Evolutionary conservation across 805 yeast genomes (phyloP).

Genomic region (Saturnispora galanensis): DNA sequence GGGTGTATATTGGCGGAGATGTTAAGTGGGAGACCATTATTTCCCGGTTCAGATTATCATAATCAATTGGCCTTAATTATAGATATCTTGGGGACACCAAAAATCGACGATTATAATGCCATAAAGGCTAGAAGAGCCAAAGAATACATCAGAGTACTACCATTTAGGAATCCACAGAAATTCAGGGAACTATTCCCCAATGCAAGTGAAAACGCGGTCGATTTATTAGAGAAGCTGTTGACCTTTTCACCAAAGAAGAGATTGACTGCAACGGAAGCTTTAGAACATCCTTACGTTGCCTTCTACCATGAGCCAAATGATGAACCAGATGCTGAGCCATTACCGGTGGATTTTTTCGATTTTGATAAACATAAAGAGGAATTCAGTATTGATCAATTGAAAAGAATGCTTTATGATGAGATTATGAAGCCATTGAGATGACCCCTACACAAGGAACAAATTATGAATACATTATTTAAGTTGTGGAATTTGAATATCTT

Average conservation of each 20-base stretch:
- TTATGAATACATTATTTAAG: no score
- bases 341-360: conserved; percentile 80
- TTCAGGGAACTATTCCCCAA: conserved; percentile 40
- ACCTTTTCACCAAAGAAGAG: conserved; percentile 78
- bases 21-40: conserved; percentile 75
- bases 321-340: conserved; percentile 78
- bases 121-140: conserved; percentile 77
- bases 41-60: conserved; percentile 92
- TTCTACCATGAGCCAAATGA: conserved; percentile 93
- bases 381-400: conserved; percentile 64
- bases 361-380: conserved; percentile 81
- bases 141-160: conserved; percentile 76
- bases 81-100: conserved; percentile 82
- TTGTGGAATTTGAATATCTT: no score
- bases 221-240: conserved; percentile 56
- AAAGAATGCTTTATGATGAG: conserved; percentile 69
- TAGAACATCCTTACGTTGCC: conserved; percentile 73
- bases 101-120: conserved; percentile 62
- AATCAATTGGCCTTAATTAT: conserved; percentile 81
- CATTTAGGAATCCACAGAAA: conserved; percentile 55
- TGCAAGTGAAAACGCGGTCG: conserved; percentile 60
- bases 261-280: conserved; percentile 75
- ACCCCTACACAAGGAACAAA: no score
- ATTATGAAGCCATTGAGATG: conserved; percentile 46
- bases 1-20: conserved; percentile 94